Evolutionary conservation across 495 filamentous ascomycete genomes (phyloP).

Genomic region (Penicillium lividum): DNA sequence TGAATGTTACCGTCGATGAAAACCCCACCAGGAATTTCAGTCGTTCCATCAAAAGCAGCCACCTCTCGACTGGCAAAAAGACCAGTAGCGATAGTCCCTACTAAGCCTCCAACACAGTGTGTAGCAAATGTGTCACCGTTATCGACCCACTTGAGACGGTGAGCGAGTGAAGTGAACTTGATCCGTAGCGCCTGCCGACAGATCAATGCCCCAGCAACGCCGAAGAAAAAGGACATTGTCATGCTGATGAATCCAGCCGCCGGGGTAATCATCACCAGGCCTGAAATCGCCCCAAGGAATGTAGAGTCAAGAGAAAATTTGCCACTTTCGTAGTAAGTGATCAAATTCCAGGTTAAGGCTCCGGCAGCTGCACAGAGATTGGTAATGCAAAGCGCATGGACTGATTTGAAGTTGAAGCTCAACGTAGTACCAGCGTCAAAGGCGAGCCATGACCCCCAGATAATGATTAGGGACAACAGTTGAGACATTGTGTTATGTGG

Average conservation of each 20-base stretch:
- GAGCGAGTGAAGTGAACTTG: slow-evolving; percentile 45
- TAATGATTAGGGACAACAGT: slow-evolving; percentile 52
- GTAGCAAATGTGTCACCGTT: slow-evolving; percentile 50
- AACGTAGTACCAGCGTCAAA: slow-evolving; percentile 57
- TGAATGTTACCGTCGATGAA: slow-evolving; percentile 53
- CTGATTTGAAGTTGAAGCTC: slow-evolving; percentile 42
- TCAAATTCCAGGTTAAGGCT: slow-evolving; percentile 47
- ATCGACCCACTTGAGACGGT: slow-evolving; percentile 41
- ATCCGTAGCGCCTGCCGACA: slow-evolving; percentile 50
- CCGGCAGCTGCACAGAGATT: slow-evolving; percentile 50
- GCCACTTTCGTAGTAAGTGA: slow-evolving; percentile 48
- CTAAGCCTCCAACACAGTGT: slow-evolving; percentile 45
- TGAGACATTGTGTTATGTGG: slow-evolving; percentile 50
- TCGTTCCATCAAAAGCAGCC: slow-evolving; percentile 43
- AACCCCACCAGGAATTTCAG: slow-evolving; percentile 37
- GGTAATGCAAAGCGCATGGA: slow-evolving; percentile 51
- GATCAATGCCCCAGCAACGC: slow-evolving; percentile 40
- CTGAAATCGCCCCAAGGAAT: slow-evolving; percentile 53
- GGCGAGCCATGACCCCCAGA: slow-evolving; percentile 57
- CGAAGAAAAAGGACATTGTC: slow-evolving; percentile 46
- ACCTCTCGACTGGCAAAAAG: slow-evolving; percentile 41
- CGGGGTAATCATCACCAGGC: slow-evolving; percentile 52
- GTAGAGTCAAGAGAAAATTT: slow-evolving; percentile 50
- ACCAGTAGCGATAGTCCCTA: slow-evolving; percentile 40
- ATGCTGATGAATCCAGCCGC: slow-evolving; percentile 48